Evolutionary conservation across 192 early-diverging fungal species (phyloP).

Genomic region (Rhizophagus prolifer): DNA sequence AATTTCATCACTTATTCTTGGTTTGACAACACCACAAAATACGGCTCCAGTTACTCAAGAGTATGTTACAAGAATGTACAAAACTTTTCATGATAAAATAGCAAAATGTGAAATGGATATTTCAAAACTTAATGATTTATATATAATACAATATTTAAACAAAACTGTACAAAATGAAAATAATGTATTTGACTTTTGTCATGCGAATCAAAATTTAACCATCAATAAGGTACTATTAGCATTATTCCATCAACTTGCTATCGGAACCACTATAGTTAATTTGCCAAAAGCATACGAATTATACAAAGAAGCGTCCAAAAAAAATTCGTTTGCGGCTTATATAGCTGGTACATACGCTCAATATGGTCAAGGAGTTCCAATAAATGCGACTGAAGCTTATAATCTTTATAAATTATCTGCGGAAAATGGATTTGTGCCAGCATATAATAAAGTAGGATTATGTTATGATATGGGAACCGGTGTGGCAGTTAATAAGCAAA

Average conservation of each 20-base stretch:
- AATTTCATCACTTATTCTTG: no score
- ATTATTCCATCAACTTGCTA: background rate
- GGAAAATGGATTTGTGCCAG: slow-evolving; percentile 53
- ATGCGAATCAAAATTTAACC: background rate
- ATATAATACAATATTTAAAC: background rate
- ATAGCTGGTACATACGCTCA: slow-evolving; percentile 29
- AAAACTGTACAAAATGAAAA: background rate
- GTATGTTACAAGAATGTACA: background rate
- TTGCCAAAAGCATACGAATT: background rate
- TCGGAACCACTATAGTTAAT: background rate
- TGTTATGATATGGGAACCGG: slow-evolving; percentile 63
- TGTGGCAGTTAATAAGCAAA: slow-evolving; percentile 44
- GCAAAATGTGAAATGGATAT: background rate
- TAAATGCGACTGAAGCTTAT: slow-evolving; percentile 65
- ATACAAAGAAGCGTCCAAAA: background rate
- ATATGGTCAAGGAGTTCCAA: slow-evolving; percentile 67
- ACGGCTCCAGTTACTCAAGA: background rate
- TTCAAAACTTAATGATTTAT: background rate
- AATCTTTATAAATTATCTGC: slow-evolving; percentile 55
- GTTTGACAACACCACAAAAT: no score
- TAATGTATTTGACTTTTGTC: background rate
- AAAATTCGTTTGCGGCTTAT: background rate
- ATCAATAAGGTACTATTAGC: background rate
- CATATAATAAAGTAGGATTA: slow-evolving; percentile 56
- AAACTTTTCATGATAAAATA: background rate